A percentile compares a stretch with the other conserved stretches of the same genome.
Conservation (phyloP, 768 basidiomycete species). For the Mycena chlorophos region DNA sequence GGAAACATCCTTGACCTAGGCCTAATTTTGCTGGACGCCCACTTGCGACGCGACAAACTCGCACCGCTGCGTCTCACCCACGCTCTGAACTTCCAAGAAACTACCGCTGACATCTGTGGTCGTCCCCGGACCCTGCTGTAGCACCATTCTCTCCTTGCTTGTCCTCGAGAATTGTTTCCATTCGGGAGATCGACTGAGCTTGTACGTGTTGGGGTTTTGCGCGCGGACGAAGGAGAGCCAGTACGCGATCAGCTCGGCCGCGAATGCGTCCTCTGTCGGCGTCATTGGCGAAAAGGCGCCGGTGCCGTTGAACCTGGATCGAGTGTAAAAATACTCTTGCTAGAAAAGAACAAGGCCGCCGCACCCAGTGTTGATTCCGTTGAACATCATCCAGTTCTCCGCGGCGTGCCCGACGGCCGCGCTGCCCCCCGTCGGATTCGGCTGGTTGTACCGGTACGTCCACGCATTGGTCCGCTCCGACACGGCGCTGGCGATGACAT, state of each 20-base stretch:
- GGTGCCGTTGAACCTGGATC: slow-evolving; percentile 50
- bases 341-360: slow-evolving; percentile 2
- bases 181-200: slow-evolving; percentile 48
- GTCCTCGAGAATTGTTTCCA: slow-evolving; percentile 44
- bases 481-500: slow-evolving; percentile 47
- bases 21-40: slow-evolving; percentile 36
- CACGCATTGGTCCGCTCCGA: slow-evolving; percentile 38
- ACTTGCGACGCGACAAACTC: slow-evolving; percentile 37
- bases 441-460: slow-evolving; percentile 63
- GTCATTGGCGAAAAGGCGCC: slow-evolving; percentile 49
- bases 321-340: slow-evolving; percentile 5
- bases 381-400: slow-evolving; percentile 72
- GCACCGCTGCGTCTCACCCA: slow-evolving; percentile 39
- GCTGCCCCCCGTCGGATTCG: slow-evolving; percentile 43
- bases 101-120: slow-evolving; percentile 39
- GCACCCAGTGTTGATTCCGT: slow-evolving; percentile 60
- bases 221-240: slow-evolving; percentile 67
- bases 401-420: slow-evolving; percentile 48
- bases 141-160: slow-evolving; percentile 42
- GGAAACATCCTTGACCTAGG: not conserved
- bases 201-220: slow-evolving; percentile 56
- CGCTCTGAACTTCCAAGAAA: slow-evolving; percentile 40
- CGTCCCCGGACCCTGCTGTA: slow-evolving; percentile 39
- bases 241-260: slow-evolving; percentile 61
- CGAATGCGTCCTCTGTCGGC: slow-evolving; percentile 49